Base-by-base conservation (phyloP, 805 yeast genomes). In the Barnettozyma californica region DNA sequence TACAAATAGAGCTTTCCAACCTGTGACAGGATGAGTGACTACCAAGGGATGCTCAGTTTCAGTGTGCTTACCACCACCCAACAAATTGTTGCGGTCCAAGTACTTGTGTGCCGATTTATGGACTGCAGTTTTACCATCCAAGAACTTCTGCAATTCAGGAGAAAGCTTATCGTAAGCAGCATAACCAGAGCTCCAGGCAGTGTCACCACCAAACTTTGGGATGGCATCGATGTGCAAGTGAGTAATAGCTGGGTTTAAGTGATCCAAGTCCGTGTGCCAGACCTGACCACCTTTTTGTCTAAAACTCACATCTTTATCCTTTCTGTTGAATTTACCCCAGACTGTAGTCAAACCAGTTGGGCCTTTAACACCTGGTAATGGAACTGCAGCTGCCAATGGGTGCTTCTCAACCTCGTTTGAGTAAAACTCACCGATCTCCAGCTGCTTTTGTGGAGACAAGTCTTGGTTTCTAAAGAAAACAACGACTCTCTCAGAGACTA, bases 1-100 rank as follows among this genome's bases (percentile, higher is more conserved):
- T 38, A 77, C 79, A 50, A 68, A 78, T 52, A 78, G 63, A 3
- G 78, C 67, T 63, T 80, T 80, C 81, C 80, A 75, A 27, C 82
- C 83, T 40, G 84, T 80, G n/a, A 73, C 81, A 10, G 84, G 84
- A 54, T 80, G 80, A 36, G 83, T 78, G 63, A 83, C 71, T 38
- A 80, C 70, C 23, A 80, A 54, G 2, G 83, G 83, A 61, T 80
- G 84, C 45, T 69, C 77, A 55, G 80, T 70, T 54, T 73, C 79
- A 47, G 77, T 66, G 46, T 67, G 66, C 46, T 66, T 67, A 23
- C 74, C 74, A 33, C 79, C 79, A 47, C 62, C 60, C 40, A 76
- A 63, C n/a, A 78, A 78, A 41, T 72, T 68, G 35, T 68, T 60
- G 42, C 75, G 65, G 50, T 71, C 70, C 34, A 66, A 53, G 53